Evolutionary conservation across 768 basidiomycete genomes (phyloP).

Genomic region (Amylocystis lapponica): DNA sequence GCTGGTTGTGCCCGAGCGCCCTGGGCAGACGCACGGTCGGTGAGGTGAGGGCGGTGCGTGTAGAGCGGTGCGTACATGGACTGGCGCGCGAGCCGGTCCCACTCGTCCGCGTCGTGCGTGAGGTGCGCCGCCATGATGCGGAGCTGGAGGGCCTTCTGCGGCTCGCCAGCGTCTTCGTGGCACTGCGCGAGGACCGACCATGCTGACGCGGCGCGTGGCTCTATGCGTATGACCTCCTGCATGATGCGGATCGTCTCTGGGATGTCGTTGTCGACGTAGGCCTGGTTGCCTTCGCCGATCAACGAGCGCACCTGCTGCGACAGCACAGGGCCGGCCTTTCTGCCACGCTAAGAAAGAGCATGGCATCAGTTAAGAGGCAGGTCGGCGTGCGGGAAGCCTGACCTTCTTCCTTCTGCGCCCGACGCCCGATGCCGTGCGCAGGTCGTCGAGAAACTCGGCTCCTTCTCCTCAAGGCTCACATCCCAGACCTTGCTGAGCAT

Average conservation of each 20-base stretch:
- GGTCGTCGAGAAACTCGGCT: constrained; percentile 67
- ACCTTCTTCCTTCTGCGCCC: constrained; percentile 51
- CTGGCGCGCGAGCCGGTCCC: constrained; percentile 74
- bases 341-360: constrained; percentile 26
- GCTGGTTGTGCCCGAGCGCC: constrained; percentile 68
- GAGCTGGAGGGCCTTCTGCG: constrained; percentile 70
- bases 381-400: constrained; percentile 14
- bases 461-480: constrained; percentile 59
- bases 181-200: constrained; percentile 89
- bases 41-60: not conserved
- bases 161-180: constrained; percentile 66
- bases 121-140: constrained; percentile 90
- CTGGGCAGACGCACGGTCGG: too few species aligned
- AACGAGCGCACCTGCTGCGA: constrained; percentile 69
- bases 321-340: constrained; percentile 49
- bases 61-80: constrained; percentile 41
- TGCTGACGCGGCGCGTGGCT: constrained; percentile 75
- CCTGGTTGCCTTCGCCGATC: constrained; percentile 83
- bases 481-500: constrained; percentile 69
- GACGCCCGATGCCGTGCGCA: constrained; percentile 69
- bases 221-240: constrained; percentile 91
- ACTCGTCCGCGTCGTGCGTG: constrained; percentile 76
- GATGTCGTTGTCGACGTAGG: constrained; percentile 69
- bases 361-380: not conserved
- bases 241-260: constrained; percentile 70